phyloP scores from a whole-genome alignment of 2,329 filamentous ascomycete species.

The Teratosphaeria zuluensis region DNA sequence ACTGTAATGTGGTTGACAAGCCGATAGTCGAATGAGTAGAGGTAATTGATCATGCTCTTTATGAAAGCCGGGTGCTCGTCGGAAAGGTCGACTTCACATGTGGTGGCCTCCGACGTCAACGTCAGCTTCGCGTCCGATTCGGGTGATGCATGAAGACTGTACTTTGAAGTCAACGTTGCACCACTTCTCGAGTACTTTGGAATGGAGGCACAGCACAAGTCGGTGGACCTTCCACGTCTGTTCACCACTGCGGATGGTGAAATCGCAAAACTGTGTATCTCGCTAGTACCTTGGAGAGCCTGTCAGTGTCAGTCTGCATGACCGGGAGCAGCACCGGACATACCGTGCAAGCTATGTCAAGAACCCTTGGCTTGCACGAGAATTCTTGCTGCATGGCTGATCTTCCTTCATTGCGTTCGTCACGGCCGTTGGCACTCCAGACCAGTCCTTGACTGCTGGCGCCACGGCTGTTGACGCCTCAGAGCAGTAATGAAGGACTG shows the following conservation, averaged over 20 bases:
- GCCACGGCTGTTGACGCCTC: too few species aligned
- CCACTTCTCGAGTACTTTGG: constrained; percentile 7
- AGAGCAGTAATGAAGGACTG: too few species aligned
- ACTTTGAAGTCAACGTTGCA: neutral
- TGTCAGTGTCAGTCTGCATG: neutral
- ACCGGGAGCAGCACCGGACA: too few species aligned
- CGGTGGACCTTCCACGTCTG: constrained; percentile 11
- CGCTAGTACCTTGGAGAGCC: neutral
- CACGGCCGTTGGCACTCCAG: too few species aligned
- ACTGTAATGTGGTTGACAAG: neutral
- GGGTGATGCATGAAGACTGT: too few species aligned
- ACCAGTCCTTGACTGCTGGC: too few species aligned
- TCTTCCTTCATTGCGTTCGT: too few species aligned
- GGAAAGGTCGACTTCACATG: neutral
- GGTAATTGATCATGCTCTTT: neutral
- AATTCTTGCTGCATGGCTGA: too few species aligned
- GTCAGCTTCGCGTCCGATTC: neutral
- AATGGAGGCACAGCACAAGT: constrained; percentile 11
- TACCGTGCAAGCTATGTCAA: too few species aligned
- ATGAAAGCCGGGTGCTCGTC: neutral
- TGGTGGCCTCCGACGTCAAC: neutral
- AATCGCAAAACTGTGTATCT: constrained; percentile 3
- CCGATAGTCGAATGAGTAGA: neutral
- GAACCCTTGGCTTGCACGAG: too few species aligned
- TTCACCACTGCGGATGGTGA: constrained; percentile 9